Evolutionary conservation across 805 yeast genomes (phyloP).

Genomic region (Starmerella bombicola): DNA sequence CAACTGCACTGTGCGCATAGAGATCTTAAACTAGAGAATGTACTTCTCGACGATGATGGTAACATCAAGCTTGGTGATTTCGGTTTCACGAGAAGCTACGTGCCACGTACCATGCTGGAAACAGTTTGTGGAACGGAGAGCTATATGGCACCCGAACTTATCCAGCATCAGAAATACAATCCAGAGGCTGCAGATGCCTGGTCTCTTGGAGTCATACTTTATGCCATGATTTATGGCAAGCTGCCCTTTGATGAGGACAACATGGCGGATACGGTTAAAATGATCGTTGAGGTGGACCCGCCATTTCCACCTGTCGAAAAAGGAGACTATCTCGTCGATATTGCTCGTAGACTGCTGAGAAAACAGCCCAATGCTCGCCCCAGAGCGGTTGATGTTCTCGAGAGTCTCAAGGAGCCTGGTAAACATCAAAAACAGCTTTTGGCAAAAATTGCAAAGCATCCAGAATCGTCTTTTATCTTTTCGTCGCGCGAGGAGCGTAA

Average conservation of each 20-base stretch:
- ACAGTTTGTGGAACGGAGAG: constrained; percentile 91
- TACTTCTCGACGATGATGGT: constrained; percentile 64
- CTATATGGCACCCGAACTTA: constrained; percentile 92
- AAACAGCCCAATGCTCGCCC: constrained; percentile 63
- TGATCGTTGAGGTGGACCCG: constrained; percentile 58
- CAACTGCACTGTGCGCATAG: constrained; percentile 68
- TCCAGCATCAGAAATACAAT: constrained; percentile 53
- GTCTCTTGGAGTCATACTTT: constrained; percentile 83
- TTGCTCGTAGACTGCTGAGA: constrained; percentile 44
- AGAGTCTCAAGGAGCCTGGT: constrained; percentile 36
- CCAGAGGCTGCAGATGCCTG: constrained; percentile 77
- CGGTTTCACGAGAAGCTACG: constrained; percentile 80
- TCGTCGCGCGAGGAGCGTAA: constrained; percentile 18
- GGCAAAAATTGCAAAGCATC: constrained; percentile 21
- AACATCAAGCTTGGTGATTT: constrained; percentile 81
- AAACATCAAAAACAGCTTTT: constrained; percentile 33
- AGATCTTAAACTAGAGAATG: constrained; percentile 66
- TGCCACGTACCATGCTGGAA: constrained; percentile 44
- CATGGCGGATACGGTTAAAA: constrained; percentile 45
- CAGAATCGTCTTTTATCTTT: constrained; percentile 35
- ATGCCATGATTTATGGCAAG: constrained; percentile 69
- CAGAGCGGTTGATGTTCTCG: constrained; percentile 38
- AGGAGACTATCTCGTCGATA: constrained; percentile 35
- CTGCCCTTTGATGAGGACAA: constrained; percentile 87
- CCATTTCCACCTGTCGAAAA: constrained; percentile 30